These are phyloP conservation scores for Magnaporthiopsis rhizophila DNA, from an alignment of 2,329 filamentous ascomycete genomes.

Conservation along the genomic window DNA sequence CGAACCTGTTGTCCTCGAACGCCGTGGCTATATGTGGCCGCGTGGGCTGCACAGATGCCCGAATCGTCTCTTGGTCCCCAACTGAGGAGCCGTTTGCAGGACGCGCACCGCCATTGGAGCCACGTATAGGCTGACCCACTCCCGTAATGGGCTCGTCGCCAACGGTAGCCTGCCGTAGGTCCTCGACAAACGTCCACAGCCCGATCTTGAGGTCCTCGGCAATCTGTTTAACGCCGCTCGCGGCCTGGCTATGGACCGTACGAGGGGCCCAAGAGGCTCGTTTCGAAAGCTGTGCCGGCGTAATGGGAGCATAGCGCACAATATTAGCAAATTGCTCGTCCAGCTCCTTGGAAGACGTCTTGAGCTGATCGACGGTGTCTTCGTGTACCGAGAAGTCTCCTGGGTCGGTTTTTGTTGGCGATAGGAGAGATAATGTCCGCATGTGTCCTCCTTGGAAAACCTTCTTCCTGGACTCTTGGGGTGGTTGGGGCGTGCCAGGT, in stretches of 20 bases:
- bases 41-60: conserved; percentile 28
- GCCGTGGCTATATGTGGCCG: conserved; percentile 35
- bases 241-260: conserved; percentile 30
- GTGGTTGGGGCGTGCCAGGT: conserved; percentile 23
- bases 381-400: conserved; percentile 32
- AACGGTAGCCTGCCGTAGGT: conserved; percentile 89
- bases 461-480: conserved; percentile 41
- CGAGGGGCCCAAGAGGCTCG: conserved; percentile 54
- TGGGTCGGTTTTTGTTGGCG: conserved; percentile 47
- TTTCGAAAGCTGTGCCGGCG: conserved; percentile 36
- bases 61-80: conserved; percentile 36
- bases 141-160: conserved; percentile 80
- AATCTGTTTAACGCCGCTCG: conserved; percentile 59
- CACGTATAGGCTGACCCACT: conserved; percentile 15
- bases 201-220: conserved; percentile 85
- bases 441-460: conserved; percentile 62
- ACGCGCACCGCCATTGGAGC: background rate
- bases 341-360: conserved; percentile 23
- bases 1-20: conserved; percentile 25
- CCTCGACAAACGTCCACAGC: conserved; percentile 89
- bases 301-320: conserved; percentile 22
- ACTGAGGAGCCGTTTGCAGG: background rate
- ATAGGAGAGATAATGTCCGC: conserved; percentile 69
- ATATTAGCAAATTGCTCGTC: conserved; percentile 21
- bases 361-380: conserved; percentile 35